phyloP scores from a whole-genome alignment of 306 rosid genomes.

The Vachellia pachyceras region DNA sequence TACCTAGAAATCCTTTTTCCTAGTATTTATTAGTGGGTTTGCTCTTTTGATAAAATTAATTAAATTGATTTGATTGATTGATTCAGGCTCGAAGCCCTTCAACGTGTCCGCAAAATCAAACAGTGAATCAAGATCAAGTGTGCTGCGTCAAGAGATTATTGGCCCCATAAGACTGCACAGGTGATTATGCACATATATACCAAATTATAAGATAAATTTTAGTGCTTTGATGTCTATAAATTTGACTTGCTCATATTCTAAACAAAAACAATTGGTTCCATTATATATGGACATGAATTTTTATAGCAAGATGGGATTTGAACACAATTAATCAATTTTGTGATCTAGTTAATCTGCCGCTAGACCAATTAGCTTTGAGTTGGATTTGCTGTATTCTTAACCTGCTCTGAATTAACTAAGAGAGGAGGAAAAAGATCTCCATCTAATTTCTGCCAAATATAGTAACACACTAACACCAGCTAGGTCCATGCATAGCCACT shows the following conservation, averaged over 20 bases:
- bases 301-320: too few relatives aligned
- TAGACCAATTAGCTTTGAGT: too few relatives aligned
- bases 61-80: not conserved
- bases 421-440: not conserved
- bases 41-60: too few relatives aligned
- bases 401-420: not conserved
- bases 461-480: not conserved
- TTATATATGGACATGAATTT: too few relatives aligned
- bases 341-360: too few relatives aligned
- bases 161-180: not conserved
- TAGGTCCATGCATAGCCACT: not conserved
- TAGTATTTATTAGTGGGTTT: too few relatives aligned
- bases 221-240: not conserved
- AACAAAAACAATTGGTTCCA: too few relatives aligned
- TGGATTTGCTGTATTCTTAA: not conserved
- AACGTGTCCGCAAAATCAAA: slow-evolving; percentile 79
- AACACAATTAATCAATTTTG: too few relatives aligned
- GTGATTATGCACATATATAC: too few relatives aligned
- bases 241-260: not conserved
- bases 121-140: slow-evolving; percentile 3
- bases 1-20: too few relatives aligned
- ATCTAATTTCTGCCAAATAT: not conserved
- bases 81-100: slow-evolving; percentile 71
- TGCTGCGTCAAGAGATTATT: not conserved
- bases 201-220: not conserved